Percentiles rank a stretch among this genome's conserved stretches.
Evolutionary conservation across 2,329 filamentous ascomycete species (phyloP).

Genomic region (Pseudogymnoascus sp.): DNA sequence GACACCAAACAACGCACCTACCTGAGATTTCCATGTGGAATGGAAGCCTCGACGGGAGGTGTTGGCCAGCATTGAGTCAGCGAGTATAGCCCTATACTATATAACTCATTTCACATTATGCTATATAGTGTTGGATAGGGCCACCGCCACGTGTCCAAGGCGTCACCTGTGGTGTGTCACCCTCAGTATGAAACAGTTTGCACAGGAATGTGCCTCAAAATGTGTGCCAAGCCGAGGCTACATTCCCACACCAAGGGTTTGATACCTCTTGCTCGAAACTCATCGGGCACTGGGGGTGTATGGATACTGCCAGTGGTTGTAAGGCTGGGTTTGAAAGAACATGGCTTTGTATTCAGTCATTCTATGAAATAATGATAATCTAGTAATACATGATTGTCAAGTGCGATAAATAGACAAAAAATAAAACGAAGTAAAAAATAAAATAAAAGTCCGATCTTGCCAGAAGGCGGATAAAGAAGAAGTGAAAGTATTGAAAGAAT

Average conservation of each 20-base stretch:
- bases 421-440: constrained; percentile 16
- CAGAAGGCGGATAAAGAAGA: constrained; percentile 18
- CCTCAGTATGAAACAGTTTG: constrained; percentile 1
- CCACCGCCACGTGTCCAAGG: constrained; percentile 3
- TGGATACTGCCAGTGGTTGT: not conserved
- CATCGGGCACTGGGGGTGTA: not conserved
- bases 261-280: not conserved
- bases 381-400: constrained; percentile 12
- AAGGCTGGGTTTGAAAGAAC: not conserved
- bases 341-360: not conserved
- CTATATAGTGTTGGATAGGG: constrained; percentile 2
- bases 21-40: not conserved
- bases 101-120: not conserved
- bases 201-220: not conserved
- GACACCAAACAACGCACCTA: constrained; percentile 6
- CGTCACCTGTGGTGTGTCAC: not conserved
- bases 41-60: not conserved
- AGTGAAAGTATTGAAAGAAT: not conserved
- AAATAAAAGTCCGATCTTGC: constrained; percentile 17
- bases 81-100: not conserved
- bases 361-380: constrained; percentile 7
- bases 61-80: not conserved
- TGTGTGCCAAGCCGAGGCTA: constrained; percentile 1
- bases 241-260: not conserved
- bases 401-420: constrained; percentile 20